phyloP scores from a whole-genome alignment of 2,329 filamentous ascomycete genomes.

The Aspergillus sergii region DNA sequence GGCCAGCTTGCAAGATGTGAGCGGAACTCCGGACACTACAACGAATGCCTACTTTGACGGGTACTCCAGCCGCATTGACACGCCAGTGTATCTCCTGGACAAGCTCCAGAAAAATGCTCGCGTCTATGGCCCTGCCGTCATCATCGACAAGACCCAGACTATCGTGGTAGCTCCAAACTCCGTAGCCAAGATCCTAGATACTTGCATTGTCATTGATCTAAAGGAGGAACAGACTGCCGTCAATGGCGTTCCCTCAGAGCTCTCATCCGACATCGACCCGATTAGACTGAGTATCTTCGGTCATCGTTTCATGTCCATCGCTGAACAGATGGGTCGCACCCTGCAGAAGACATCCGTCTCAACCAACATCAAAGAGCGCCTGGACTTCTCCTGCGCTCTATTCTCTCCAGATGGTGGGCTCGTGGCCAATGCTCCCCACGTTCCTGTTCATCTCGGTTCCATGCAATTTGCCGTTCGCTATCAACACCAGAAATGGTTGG shows the following conservation, averaged over 20 bases:
- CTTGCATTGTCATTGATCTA: constrained; percentile 87
- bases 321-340: constrained; percentile 61
- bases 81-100: constrained; percentile 40
- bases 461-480: constrained; percentile 84
- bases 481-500: constrained; percentile 78
- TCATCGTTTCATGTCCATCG: constrained; percentile 62
- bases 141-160: constrained; percentile 75
- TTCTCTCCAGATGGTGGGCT: constrained; percentile 76
- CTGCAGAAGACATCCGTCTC: constrained; percentile 59
- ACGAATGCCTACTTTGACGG: constrained; percentile 42
- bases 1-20: constrained; percentile 56
- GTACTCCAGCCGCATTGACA: constrained; percentile 31
- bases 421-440: constrained; percentile 69
- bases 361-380: constrained; percentile 79
- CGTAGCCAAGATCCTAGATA: constrained; percentile 75
- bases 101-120: constrained; percentile 36
- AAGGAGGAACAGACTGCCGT: constrained; percentile 51
- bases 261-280: constrained; percentile 45
- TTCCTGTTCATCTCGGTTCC: constrained; percentile 78
- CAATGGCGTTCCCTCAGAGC: constrained; percentile 14
- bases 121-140: constrained; percentile 71
- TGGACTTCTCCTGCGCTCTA: constrained; percentile 81
- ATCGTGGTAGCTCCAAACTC: constrained; percentile 84
- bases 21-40: constrained; percentile 56
- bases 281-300: constrained; percentile 59